phyloP scores from a whole-genome alignment of 1,139 yeast genomes.

The Yamadazyma pseudoaaseri region DNA sequence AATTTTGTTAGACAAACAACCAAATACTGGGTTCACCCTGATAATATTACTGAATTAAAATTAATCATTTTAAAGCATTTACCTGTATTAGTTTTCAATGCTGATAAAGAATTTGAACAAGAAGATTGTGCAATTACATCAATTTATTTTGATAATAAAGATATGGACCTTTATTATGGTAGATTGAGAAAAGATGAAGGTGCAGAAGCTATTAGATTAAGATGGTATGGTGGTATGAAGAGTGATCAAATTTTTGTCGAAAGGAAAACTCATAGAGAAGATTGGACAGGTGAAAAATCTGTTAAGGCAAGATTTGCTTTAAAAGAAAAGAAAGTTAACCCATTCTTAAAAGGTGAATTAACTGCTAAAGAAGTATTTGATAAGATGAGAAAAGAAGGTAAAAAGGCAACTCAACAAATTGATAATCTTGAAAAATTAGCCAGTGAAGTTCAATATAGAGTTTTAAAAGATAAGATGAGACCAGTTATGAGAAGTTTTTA shows the following conservation, averaged over 20 bases:
- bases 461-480: slow-evolving; percentile 76
- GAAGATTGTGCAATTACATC: slow-evolving; percentile 97
- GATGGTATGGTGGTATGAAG: slow-evolving; percentile 99
- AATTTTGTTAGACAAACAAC: slow-evolving; percentile 98
- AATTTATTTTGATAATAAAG: slow-evolving; percentile 86
- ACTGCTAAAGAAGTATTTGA: slow-evolving; percentile 90
- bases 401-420: slow-evolving; percentile 81
- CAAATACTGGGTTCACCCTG: slow-evolving; percentile 98
- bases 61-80: slow-evolving; percentile 88
- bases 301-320: slow-evolving; percentile 94
- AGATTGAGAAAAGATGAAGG: slow-evolving; percentile 96
- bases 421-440: slow-evolving; percentile 91
- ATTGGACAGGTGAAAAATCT: slow-evolving; percentile 99
- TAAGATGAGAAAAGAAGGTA: slow-evolving; percentile 89
- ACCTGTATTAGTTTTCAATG: slow-evolving; percentile 93
- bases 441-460: slow-evolving; percentile 86
- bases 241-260: slow-evolving; percentile 92
- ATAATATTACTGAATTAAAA: slow-evolving; percentile 95
- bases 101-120: slow-evolving; percentile 90
- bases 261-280: slow-evolving; percentile 97
- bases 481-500: slow-evolving; percentile 96
- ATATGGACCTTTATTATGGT: slow-evolving; percentile 89
- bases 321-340: slow-evolving; percentile 87
- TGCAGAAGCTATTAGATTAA: slow-evolving; percentile 95
- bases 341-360: slow-evolving; percentile 76